Evolutionary conservation across 1,139 yeast genomes (phyloP).

Genomic region (Saccharomyces hybrid): DNA sequence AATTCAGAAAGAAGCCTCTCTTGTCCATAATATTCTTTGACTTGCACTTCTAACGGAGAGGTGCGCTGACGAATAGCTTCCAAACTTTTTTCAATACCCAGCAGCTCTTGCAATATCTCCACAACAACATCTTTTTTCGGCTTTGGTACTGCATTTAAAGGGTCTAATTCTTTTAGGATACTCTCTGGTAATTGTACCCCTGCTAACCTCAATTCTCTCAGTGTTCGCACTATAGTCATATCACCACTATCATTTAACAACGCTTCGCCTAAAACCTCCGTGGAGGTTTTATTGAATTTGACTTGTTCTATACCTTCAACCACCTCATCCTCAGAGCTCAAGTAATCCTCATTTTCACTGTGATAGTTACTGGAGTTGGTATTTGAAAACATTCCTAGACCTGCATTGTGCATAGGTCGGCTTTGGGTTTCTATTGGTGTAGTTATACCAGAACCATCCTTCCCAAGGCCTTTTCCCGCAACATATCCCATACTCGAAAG

Average conservation of each 20-base stretch:
- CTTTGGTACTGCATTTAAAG: conserved; percentile 4
- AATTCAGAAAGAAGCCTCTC: not conserved
- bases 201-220: not conserved
- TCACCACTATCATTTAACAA: not conserved
- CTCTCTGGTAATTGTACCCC: not conserved
- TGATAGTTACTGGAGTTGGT: conserved; percentile 2
- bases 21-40: not conserved
- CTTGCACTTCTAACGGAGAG: not conserved
- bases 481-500: conserved; percentile 82
- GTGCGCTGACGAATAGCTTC: not conserved
- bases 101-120: not conserved
- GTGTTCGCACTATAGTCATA: not conserved
- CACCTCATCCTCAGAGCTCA: conserved; percentile 14
- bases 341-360: conserved; percentile 8
- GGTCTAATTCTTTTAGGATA: not conserved
- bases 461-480: conserved; percentile 78
- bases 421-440: conserved; percentile 67
- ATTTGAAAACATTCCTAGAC: conserved; percentile 47
- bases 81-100: not conserved
- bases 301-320: not conserved
- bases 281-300: conserved; percentile 8
- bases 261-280: conserved; percentile 2
- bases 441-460: conserved; percentile 59
- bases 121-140: not conserved
- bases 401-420: conserved; percentile 54